Evolutionary conservation across 2,329 filamentous ascomycete genomes (phyloP), one percentile per base, ranked within the genome.

Genomic region (Ilyonectria robusta): DNA sequence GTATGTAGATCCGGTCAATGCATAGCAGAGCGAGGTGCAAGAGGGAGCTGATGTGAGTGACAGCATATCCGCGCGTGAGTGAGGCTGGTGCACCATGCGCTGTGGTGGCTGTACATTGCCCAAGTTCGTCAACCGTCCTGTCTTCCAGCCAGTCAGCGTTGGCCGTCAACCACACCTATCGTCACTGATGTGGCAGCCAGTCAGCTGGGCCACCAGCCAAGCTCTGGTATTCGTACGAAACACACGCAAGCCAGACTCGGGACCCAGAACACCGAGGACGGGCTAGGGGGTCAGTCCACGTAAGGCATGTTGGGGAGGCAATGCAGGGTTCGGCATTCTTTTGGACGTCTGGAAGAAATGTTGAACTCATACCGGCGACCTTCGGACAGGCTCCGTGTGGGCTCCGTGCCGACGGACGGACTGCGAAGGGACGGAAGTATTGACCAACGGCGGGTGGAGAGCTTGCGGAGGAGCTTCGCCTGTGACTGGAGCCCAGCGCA

Each of bases 81-180:
- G 63, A 61, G 63, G 58, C 63, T 66, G 63, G 63, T 47, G 23
- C 48, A 10, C 21, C 47, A 60, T 56, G 62, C 17, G 46, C 17
- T 4, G 58, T 66, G 63, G 63, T 66, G 63, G 63, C 63, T 61
- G 63, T 60, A 59, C 62, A 31, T 40, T 13, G 37, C n/a, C 33
- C 60, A 46, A 21, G 53, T 51, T 58, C 35, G 44, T 46, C 44
- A 53, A 26, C 44, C 26, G 44, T 46, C 33, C 44, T 6, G 37
- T 6, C 11, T 9, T 56, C 21, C 35, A 57, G 50, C 62, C 62
- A 65, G 57, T 65, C 42, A 61, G 23, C 31, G 8, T 19, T n/a
- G 35, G 40, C 7, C n/a, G 31, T n/a, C n/a, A 17, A 17, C 40
- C 40, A n/a, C 17, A 42, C 40, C 6, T 42, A 3, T n/a, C 8